Evolutionary conservation across 208 protist species (phyloP).

Genomic region (Entamoeba dispar): DNA sequence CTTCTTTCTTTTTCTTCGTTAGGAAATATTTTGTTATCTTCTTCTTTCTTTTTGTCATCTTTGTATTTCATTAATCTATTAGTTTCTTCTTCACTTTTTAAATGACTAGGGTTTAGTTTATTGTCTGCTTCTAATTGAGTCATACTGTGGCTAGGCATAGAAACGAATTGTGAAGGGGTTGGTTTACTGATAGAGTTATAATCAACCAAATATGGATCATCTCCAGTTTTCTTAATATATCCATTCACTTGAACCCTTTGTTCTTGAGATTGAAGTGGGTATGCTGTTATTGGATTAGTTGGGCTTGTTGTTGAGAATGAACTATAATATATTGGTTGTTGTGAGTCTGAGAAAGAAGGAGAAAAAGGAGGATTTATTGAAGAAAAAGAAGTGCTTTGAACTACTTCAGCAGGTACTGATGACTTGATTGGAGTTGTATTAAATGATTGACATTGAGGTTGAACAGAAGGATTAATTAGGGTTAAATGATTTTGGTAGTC

Average conservation of each 20-base stretch:
- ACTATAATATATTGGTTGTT: too few relatives aligned
- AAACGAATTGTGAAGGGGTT: neutral
- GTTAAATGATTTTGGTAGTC: neutral
- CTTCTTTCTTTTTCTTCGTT: neutral
- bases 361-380: too few relatives aligned
- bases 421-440: neutral
- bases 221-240: too few relatives aligned
- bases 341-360: too few relatives aligned
- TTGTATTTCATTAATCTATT: neutral
- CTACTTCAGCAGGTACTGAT: neutral
- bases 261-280: neutral
- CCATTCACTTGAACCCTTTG: neutral
- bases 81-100: neutral
- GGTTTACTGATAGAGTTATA: neutral
- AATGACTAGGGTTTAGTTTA: neutral
- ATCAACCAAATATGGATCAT: neutral
- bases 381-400: too few relatives aligned
- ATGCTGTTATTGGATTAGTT: neutral
- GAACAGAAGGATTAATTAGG: neutral
- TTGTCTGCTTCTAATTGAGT: neutral
- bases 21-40: neutral
- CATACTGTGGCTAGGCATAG: neutral
- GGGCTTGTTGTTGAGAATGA: neutral
- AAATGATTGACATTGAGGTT: neutral
- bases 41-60: neutral